Evolutionary conservation across 345 rosid genomes (phyloP).

Genomic region (Streptanthus diversifolius): DNA sequence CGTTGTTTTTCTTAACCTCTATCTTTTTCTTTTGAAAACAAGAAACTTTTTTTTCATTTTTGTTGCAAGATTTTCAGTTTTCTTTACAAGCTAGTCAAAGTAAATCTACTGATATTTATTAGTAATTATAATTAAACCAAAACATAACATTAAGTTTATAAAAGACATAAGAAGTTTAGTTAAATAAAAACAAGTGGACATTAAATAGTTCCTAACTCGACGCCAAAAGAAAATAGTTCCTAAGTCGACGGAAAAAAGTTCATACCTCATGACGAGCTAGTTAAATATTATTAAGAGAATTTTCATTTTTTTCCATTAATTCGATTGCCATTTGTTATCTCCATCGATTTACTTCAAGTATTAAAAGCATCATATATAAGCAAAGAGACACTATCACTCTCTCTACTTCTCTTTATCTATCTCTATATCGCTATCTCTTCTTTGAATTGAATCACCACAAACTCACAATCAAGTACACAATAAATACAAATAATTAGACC

Average conservation of each 20-base stretch:
- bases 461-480: constrained; percentile 13
- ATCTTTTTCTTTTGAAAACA: too few relatives aligned
- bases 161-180: neutral
- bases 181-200: neutral
- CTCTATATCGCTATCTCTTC: constrained; percentile 19
- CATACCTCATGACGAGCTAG: neutral
- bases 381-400: constrained; percentile 22
- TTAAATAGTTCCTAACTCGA: neutral
- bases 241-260: constrained; percentile 13
- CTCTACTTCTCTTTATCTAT: constrained; percentile 11
- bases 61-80: too few relatives aligned
- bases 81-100: neutral
- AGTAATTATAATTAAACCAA: too few relatives aligned
- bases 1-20: too few relatives aligned
- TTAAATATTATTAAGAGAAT: neutral
- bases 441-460: constrained; percentile 27
- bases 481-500: constrained; percentile 4
- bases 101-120: neutral
- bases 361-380: constrained; percentile 14
- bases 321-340: constrained; percentile 17
- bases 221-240: constrained; percentile 18
- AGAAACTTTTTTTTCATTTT: too few relatives aligned
- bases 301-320: constrained; percentile 1
- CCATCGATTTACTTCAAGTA: neutral
- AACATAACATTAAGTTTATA: neutral